Percentiles rank a stretch among this genome's conserved stretches.
phyloP scores from a whole-genome alignment of 305 asterid species.

The Fraxinus paxiana region DNA sequence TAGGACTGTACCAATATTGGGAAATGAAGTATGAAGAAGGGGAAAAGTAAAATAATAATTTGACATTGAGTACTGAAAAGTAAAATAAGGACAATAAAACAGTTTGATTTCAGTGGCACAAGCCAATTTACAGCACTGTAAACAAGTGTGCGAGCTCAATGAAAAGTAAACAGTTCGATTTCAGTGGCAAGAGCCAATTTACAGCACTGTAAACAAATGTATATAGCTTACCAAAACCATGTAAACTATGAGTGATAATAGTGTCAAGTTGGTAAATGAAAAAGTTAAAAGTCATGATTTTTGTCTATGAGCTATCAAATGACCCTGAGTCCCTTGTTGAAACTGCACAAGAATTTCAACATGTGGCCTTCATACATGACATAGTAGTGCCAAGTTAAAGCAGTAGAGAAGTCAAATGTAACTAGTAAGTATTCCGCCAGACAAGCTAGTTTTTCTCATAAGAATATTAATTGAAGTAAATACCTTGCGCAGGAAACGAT shows the following conservation, averaged over 20 bases:
- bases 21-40: neutral
- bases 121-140: neutral
- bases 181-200: neutral
- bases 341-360: neutral
- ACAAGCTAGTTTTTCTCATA: neutral
- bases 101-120: neutral
- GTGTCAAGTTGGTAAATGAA: neutral
- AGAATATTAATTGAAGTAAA: conserved; percentile 22
- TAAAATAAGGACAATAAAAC: neutral
- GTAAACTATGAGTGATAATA: neutral
- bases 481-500: conserved; percentile 97
- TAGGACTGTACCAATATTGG: neutral
- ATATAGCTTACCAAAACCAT: neutral
- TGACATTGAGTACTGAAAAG: neutral
- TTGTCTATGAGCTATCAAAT: neutral
- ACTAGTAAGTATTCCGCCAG: neutral
- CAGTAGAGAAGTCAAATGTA: neutral
- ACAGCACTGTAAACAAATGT: neutral
- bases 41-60: neutral
- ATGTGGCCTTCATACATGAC: neutral
- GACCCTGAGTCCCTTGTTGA: neutral
- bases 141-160: neutral
- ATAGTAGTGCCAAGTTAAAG: neutral
- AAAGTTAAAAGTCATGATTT: neutral
- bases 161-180: neutral